These are phyloP conservation scores for Colletotrichum sp. DNA, from an alignment of 2,329 filamentous ascomycete genomes.

Conservation along the genomic window DNA sequence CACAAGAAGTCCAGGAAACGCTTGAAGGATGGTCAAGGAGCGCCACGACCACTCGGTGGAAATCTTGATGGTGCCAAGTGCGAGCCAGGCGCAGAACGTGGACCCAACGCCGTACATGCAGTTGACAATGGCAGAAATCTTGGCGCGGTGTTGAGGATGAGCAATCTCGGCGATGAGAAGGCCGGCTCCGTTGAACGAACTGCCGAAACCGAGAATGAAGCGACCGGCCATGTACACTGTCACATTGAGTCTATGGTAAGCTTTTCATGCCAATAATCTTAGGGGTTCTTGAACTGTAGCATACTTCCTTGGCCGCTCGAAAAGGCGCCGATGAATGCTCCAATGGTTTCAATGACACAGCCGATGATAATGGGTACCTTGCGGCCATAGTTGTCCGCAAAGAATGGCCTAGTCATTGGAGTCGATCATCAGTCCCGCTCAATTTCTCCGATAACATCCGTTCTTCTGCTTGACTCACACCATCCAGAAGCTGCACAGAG, in stretches of 20 bases:
- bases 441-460: not conserved
- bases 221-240: constrained; percentile 35
- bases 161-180: not conserved
- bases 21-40: not conserved
- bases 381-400: constrained; percentile 47
- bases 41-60: not conserved
- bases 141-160: not conserved
- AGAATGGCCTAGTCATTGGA: not conserved
- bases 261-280: not conserved
- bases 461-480: constrained; percentile 39
- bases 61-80: not conserved
- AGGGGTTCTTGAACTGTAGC: constrained; percentile 17
- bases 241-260: not conserved
- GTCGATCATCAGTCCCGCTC: not conserved
- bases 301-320: constrained; percentile 45
- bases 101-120: not conserved
- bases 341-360: constrained; percentile 49
- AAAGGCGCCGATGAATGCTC: constrained; percentile 45
- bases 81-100: not conserved
- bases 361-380: constrained; percentile 46
- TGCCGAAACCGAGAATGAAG: constrained; percentile 31
- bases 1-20: not conserved
- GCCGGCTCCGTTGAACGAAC: constrained; percentile 56
- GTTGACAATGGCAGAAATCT: not conserved
- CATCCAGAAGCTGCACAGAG: constrained; percentile 50